Percentiles rank a stretch among this genome's conserved stretches.
Conservation (phyloP, 129 eudicot genomes). For the Sambucus nigra region DNA sequence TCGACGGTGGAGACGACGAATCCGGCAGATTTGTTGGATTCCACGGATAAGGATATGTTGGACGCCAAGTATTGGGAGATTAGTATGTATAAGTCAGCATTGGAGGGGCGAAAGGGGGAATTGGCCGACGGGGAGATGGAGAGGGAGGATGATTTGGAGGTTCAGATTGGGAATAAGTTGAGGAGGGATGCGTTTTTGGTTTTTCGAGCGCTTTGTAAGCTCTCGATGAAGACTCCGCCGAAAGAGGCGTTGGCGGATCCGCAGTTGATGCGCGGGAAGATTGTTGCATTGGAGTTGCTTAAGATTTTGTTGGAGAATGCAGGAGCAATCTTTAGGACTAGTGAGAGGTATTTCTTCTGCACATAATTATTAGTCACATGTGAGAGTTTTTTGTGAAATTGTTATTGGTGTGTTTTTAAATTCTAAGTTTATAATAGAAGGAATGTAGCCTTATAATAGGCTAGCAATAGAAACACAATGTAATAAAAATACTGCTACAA, state of each 20-base stretch:
- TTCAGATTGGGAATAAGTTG: constrained; percentile 67
- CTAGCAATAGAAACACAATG: no score
- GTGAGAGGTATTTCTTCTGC: constrained; percentile 48
- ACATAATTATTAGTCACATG: background rate
- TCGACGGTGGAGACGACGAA: constrained; percentile 59
- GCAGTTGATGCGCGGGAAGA: constrained; percentile 61
- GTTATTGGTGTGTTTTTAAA: no score
- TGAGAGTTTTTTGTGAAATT: no score
- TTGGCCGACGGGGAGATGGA: constrained; percentile 47
- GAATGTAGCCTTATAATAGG: no score
- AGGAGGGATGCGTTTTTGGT: constrained; percentile 70
- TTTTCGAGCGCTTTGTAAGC: constrained; percentile 70
- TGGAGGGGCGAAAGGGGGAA: constrained; percentile 75
- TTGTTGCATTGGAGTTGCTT: constrained; percentile 69
- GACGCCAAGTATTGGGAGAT: constrained; percentile 87
- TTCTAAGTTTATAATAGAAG: no score
- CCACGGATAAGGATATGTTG: constrained; percentile 79
- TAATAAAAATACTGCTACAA: no score
- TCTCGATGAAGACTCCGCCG: constrained; percentile 75
- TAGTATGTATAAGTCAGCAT: constrained; percentile 66
- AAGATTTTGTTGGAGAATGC: constrained; percentile 81
- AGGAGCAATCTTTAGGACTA: constrained; percentile 61
- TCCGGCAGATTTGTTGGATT: constrained; percentile 78
- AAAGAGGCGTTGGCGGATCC: constrained; percentile 56
- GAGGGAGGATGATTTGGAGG: constrained; percentile 66